Percentiles rank a stretch among this genome's conserved stretches.
Conservation (phyloP, 2,329 filamentous ascomycete genomes). For the Albophoma yamanashiensis region DNA sequence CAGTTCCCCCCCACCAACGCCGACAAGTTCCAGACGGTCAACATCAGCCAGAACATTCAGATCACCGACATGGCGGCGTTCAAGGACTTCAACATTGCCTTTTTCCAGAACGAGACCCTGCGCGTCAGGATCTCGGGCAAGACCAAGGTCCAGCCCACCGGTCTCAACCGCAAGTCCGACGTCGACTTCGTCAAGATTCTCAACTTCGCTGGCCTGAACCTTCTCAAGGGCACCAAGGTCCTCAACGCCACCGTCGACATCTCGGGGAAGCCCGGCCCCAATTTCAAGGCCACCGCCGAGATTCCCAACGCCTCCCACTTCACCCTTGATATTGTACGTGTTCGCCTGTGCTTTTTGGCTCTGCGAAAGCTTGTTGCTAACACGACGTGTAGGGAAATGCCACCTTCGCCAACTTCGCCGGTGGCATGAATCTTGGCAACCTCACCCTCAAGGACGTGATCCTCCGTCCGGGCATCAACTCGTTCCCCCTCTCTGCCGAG, state of each 20-base stretch:
- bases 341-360: background rate
- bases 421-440: constrained; percentile 39
- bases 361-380: background rate
- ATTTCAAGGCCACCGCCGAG: constrained; percentile 47
- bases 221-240: constrained; percentile 44
- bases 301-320: constrained; percentile 56
- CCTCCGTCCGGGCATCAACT: constrained; percentile 49
- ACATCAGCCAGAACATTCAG: constrained; percentile 36
- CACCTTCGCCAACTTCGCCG: constrained; percentile 48
- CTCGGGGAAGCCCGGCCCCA: constrained; percentile 31
- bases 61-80: constrained; percentile 38
- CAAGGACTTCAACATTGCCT: constrained; percentile 42
- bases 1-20: constrained; percentile 41
- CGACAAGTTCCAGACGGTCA: constrained; percentile 37
- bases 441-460: constrained; percentile 47
- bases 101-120: constrained; percentile 39
- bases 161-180: constrained; percentile 35
- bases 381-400: constrained; percentile 42
- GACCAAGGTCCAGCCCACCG: constrained; percentile 38
- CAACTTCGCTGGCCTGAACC: constrained; percentile 38
- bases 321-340: constrained; percentile 51
- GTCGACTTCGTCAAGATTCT: constrained; percentile 48
- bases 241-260: constrained; percentile 37
- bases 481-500: constrained; percentile 40
- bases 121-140: constrained; percentile 40